Conservation (phyloP, 2,329 filamentous ascomycete genomes). For the Sphaerulina musiva region DNA sequence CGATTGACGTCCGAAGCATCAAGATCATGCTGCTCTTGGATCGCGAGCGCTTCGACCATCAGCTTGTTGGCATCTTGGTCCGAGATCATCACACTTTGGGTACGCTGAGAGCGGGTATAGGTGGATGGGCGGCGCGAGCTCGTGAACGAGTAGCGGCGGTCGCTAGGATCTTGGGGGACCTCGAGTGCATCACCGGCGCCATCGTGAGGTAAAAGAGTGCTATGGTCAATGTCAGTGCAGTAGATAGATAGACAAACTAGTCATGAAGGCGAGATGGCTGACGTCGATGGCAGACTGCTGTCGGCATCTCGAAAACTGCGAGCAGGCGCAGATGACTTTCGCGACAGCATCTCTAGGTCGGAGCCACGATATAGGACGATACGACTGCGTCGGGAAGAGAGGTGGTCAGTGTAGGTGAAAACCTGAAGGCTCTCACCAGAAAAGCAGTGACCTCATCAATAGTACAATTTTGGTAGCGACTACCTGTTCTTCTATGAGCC, state of each 20-base stretch:
- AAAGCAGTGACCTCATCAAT: constrained; percentile 10
- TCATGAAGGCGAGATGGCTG: neutral
- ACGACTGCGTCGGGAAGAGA: neutral
- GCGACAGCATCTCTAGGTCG: neutral
- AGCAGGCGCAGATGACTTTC: neutral
- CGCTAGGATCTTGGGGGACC: neutral
- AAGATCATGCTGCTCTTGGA: constrained; percentile 5
- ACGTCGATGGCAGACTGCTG: neutral
- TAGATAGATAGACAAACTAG: neutral
- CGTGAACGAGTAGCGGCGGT: neutral
- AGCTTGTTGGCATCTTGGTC: constrained; percentile 3
- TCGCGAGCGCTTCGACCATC: constrained; percentile 5
- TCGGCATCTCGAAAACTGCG: neutral
- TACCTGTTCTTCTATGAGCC: constrained; percentile 11
- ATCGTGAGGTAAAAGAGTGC: neutral
- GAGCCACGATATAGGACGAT: neutral
- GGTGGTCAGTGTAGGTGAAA: neutral
- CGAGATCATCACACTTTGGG: neutral
- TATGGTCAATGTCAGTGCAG: neutral
- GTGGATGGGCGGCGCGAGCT: neutral
- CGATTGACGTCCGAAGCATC: neutral
- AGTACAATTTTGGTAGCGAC: constrained; percentile 12
- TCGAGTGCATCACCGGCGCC: constrained; percentile 1
- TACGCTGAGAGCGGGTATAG: constrained; percentile 1
- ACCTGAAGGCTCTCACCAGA: neutral